Percentiles rank a stretch among this genome's conserved stretches.
These are phyloP conservation scores for Termitomyces eurrhizus DNA, from an alignment of 768 basidiomycete species.

Conservation along the genomic window DNA sequence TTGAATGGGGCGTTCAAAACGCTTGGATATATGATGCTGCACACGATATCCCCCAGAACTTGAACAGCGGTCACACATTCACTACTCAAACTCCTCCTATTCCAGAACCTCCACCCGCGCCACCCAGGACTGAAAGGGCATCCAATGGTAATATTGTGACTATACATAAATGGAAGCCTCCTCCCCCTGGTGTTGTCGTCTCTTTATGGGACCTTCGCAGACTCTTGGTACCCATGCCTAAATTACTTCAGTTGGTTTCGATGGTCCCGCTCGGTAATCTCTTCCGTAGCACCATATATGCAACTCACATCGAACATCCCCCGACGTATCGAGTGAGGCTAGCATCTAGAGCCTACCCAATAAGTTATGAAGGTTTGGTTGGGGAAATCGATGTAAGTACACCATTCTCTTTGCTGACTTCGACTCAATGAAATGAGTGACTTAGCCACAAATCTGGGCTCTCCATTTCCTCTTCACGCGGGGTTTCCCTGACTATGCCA, in stretches of 20 bases:
- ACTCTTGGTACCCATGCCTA: not conserved
- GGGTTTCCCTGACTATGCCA: not conserved
- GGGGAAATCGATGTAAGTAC: not conserved
- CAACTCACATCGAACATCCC: not conserved
- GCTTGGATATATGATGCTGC: not conserved
- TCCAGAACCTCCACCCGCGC: not conserved
- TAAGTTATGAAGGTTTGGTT: slow-evolving; percentile 5
- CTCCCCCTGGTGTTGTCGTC: not conserved
- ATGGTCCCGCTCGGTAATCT: not conserved
- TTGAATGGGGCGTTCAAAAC: not conserved
- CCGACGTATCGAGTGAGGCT: slow-evolving; percentile 2
- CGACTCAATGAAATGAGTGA: not conserved
- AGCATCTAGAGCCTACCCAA: not conserved
- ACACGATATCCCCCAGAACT: not conserved
- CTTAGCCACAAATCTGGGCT: not conserved
- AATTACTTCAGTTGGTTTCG: not conserved
- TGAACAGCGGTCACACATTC: slow-evolving; percentile 6
- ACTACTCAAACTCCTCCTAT: not conserved
- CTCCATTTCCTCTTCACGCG: slow-evolving; percentile 3
- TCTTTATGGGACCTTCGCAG: slow-evolving; percentile 8
- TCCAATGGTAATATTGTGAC: not conserved
- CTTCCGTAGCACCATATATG: not conserved
- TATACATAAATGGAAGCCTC: not conserved
- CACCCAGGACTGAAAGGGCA: not conserved
- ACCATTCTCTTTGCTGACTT: no score